Conservation (phyloP, 2,329 filamentous ascomycete species). For the Xylaria sp. region DNA sequence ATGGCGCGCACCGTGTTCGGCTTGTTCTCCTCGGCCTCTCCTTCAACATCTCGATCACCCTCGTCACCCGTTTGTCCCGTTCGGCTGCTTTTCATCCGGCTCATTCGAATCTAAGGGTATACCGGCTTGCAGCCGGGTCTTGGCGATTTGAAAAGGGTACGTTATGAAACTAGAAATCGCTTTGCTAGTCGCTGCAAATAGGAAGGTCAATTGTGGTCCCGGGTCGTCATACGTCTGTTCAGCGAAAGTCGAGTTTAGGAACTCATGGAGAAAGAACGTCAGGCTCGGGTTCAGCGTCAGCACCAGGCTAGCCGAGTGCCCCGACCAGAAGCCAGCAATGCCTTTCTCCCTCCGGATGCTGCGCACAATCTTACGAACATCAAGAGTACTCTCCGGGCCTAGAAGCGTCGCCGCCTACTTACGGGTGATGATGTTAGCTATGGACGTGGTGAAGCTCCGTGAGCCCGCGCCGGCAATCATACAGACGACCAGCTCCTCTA, state of each 20-base stretch:
- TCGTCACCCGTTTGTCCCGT: not conserved
- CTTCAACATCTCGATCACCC: conserved; percentile 39
- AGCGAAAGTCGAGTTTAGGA: conserved; percentile 69
- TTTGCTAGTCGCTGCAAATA: conserved; percentile 80
- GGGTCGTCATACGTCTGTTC: conserved; percentile 53
- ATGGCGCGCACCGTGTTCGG: conserved; percentile 43
- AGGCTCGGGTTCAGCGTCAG: conserved; percentile 87
- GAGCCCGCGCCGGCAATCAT: conserved; percentile 78
- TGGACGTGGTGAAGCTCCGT: conserved; percentile 80
- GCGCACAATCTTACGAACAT: conserved; percentile 66
- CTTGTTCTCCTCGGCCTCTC: conserved; percentile 49
- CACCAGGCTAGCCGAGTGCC: conserved; percentile 82
- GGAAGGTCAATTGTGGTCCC: conserved; percentile 52
- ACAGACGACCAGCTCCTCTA: conserved; percentile 80
- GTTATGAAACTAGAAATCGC: conserved; percentile 78
- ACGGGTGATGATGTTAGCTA: conserved; percentile 83
- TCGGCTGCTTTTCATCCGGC: conserved; percentile 17
- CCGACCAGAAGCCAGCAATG: conserved; percentile 82
- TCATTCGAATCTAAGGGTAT: conserved; percentile 56
- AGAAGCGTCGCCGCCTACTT: conserved; percentile 74
- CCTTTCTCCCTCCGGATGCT: conserved; percentile 77
- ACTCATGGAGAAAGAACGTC: conserved; percentile 84
- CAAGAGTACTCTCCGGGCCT: conserved; percentile 46
- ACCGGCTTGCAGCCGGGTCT: conserved; percentile 74
- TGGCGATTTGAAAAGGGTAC: conserved; percentile 89